A percentile compares a stretch with the other conserved stretches of the same genome.
These are phyloP conservation scores for Coemansia erecta DNA, from an alignment of 192 early-diverging fungal genomes.

Conservation along the genomic window DNA sequence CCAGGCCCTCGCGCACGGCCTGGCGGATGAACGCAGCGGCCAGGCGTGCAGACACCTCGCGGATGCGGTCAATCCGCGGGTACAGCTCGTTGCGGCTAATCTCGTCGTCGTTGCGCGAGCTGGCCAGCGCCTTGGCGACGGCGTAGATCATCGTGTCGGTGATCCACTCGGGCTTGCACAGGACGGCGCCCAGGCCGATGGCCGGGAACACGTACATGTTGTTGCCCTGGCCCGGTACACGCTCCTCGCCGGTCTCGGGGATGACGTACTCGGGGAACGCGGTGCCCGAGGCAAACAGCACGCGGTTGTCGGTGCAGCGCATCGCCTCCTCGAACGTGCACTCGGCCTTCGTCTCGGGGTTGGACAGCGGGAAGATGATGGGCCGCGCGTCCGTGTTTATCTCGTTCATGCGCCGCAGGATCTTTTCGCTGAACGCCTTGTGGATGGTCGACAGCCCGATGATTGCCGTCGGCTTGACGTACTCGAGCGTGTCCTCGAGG, in stretches of 20 bases:
- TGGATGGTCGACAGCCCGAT: conserved; percentile 83
- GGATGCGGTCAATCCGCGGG: conserved; percentile 73
- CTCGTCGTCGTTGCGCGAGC: conserved; percentile 66
- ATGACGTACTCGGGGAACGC: conserved; percentile 80
- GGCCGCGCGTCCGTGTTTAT: conserved; percentile 63
- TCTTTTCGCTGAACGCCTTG: conserved; percentile 71
- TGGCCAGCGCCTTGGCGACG: conserved; percentile 69
- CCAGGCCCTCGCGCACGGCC: conserved; percentile 54
- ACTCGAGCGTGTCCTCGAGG: conserved; percentile 74
- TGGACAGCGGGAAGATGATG: conserved; percentile 88
- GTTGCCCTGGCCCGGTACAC: conserved; percentile 81
- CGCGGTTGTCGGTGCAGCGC: conserved; percentile 68
- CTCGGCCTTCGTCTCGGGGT: conserved; percentile 85
- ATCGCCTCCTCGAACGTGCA: conserved; percentile 92
- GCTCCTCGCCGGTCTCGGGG: conserved; percentile 45
- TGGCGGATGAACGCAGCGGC: conserved; percentile 67
- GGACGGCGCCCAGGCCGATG: conserved; percentile 81
- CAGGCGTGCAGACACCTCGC: conserved; percentile 70
- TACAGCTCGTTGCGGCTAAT: conserved; percentile 64
- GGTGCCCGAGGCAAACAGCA: conserved; percentile 89
- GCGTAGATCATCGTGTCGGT: conserved; percentile 81
- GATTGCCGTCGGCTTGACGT: conserved; percentile 84
- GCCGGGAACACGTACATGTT: conserved; percentile 99
- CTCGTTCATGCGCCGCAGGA: conserved; percentile 73
- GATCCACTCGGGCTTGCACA: conserved; percentile 70